Evolutionary conservation across 257 asterid species (phyloP), one percentile per base, ranked within the genome.

Genomic region (Solanum okadae): DNA sequence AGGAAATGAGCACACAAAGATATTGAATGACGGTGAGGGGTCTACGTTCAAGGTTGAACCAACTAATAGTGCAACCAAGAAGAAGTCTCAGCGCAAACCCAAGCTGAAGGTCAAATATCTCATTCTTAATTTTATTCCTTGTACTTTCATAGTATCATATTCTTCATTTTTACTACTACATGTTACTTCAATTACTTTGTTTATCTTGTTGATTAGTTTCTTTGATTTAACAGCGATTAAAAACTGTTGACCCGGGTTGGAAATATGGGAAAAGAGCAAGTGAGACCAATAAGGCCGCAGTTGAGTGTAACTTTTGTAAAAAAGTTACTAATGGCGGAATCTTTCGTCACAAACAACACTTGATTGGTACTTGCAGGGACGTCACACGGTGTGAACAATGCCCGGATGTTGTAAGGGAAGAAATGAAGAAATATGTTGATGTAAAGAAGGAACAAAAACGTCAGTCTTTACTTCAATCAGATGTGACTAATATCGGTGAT

Each of bases 11-110:
- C 23, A 52, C 23, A 52, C 23, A 14, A 52, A 16, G 61, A 18
- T 52, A 52, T 52, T 77, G 34, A 92, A 90, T 90, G 89, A 76
- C 63, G 72, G 18, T 18, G 88, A 81, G 68, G 92, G 87, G 73
- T 77, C 92, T 78, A 93, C 76, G 56, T 63, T 78, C 84, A 85
- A 90, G 63, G 78, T 86, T 27, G 95, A 92, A 71, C 76, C 34
- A 67, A 94, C 95, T 90, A 92, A 92, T 88, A 93, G 92, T 90
- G 88, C 61, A 16, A 52, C 23, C 61, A 52, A 52, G 61, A 49
- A 49, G 22, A 52, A 52, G 23, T 52, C 61, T 52, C 23, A 16
- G 23, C 61, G 23, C 61, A 52, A 52, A 52, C 61, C 61, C 61
- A 52, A 52, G 61, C 9, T 52, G 8, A 52, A 52, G 61, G 61